These are phyloP conservation scores for Thraustochytrium striatum DNA, from an alignment of 352 stramenopile genomes.

Conservation along the genomic window DNA sequence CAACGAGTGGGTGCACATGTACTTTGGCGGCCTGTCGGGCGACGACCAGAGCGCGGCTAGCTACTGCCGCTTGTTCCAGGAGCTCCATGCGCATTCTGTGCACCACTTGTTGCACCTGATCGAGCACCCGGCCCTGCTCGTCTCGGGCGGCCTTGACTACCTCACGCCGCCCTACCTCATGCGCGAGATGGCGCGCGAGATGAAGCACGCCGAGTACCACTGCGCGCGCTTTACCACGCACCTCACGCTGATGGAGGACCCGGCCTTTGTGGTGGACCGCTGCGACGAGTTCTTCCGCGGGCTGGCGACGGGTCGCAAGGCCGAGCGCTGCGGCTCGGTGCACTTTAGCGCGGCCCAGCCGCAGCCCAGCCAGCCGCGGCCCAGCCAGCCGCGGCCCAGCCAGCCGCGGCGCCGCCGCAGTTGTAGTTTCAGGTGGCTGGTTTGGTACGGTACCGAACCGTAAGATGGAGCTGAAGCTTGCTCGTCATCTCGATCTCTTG, in stretches of 20 bases:
- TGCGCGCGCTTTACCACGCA: constrained; percentile 38
- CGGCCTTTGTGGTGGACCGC: not conserved
- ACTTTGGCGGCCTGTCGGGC: constrained; percentile 48
- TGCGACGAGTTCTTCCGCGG: not conserved
- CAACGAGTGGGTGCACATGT: not conserved
- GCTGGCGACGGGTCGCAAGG: no score
- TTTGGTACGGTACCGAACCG: no score
- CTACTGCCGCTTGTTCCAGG: constrained; percentile 50
- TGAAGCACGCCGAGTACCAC: constrained; percentile 41
- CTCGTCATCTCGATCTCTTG: no score
- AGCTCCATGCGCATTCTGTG: constrained; percentile 46
- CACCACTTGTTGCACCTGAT: constrained; percentile 50
- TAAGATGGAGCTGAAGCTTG: no score
- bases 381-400: no score
- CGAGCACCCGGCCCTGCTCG: constrained; percentile 26
- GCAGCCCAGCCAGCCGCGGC: no score
- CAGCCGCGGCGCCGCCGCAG: no score
- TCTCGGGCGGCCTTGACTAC: constrained; percentile 49
- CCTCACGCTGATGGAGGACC: constrained; percentile 51
- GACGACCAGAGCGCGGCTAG: constrained; percentile 26
- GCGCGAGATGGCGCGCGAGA: constrained; percentile 45
- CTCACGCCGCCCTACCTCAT: constrained; percentile 45
- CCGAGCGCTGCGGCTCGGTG: no score
- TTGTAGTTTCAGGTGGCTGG: no score
- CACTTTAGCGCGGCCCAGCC: no score